A percentile compares a stretch with the other conserved stretches of the same genome.
These are phyloP conservation scores for Pontederia crassipes DNA, from an alignment of 176 grass and related monocot genomes.

Conservation along the genomic window DNA sequence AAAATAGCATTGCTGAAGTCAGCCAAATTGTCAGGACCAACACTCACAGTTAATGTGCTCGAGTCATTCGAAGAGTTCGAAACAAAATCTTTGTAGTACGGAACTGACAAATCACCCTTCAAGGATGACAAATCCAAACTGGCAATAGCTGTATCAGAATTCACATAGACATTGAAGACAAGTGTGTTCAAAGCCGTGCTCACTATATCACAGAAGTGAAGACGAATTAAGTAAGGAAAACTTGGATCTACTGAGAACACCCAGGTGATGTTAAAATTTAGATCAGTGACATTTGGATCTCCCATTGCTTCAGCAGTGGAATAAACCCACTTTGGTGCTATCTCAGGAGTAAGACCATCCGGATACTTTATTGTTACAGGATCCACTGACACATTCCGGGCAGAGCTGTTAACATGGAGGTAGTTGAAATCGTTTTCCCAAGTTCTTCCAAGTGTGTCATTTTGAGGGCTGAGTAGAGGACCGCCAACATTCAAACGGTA, in stretches of 20 bases:
- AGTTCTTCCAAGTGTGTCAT: conserved; percentile 70
- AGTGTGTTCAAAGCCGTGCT: conserved; percentile 47
- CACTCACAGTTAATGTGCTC: conserved; percentile 49
- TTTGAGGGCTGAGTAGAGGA: conserved; percentile 40
- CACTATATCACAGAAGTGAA: conserved; percentile 96
- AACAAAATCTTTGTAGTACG: conserved; percentile 72
- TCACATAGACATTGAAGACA: conserved; percentile 66
- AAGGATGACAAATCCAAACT: conserved; percentile 56
- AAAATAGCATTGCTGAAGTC: conserved; percentile 48
- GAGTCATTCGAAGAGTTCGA: conserved; percentile 61
- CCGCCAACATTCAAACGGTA: conserved; percentile 77
- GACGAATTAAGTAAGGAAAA: conserved; percentile 60
- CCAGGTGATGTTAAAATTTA: conserved; percentile 78
- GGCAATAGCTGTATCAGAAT: conserved; percentile 34
- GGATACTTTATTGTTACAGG: conserved; percentile 42
- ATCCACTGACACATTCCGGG: conserved; percentile 23
- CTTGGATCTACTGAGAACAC: conserved; percentile 42
- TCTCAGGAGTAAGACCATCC: conserved; percentile 28
- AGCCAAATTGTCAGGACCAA: conserved; percentile 49
- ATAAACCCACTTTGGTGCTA: conserved; percentile 71
- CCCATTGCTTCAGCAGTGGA: conserved; percentile 48
- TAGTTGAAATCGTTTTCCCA: conserved; percentile 47
- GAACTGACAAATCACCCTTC: conserved; percentile 34
- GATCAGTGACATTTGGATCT: conserved; percentile 22
- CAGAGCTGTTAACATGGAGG: conserved; percentile 38